Evolutionary conservation across 139 green algal genomes (phyloP).

Genomic region (Chlorella sp.): DNA sequence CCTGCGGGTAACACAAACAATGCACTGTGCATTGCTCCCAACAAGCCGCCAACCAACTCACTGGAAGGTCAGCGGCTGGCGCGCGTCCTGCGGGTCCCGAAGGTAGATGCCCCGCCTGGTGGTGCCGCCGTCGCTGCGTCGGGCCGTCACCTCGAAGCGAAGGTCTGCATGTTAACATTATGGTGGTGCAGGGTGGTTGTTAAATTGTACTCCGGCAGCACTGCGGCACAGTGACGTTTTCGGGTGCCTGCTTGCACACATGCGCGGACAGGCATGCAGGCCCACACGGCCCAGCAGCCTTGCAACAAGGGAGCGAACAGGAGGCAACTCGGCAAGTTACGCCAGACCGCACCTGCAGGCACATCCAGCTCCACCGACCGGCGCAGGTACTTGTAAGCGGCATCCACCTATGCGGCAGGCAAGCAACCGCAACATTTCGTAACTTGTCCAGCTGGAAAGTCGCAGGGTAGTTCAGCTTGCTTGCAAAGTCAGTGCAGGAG

Average conservation of each 20-base stretch:
- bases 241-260: too few species aligned
- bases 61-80: constrained; percentile 48
- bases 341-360: constrained; percentile 16
- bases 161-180: constrained; percentile 35
- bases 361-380: constrained; percentile 45
- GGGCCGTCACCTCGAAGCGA: constrained; percentile 59
- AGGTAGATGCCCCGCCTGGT: constrained; percentile 78
- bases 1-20: too few species aligned
- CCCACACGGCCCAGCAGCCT: too few species aligned
- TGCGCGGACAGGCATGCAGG: too few species aligned
- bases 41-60: background rate
- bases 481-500: too few species aligned
- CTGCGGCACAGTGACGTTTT: too few species aligned
- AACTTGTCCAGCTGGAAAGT: too few species aligned
- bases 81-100: constrained; percentile 71
- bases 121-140: constrained; percentile 46
- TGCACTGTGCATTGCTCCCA: too few species aligned
- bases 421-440: too few species aligned
- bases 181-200: background rate
- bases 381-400: constrained; percentile 81
- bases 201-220: background rate
- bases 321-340: too few species aligned
- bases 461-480: too few species aligned
- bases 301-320: too few species aligned
- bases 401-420: constrained; percentile 62